phyloP scores from a whole-genome alignment of 305 asterid species.

The Stenogyne calaminthoides region DNA sequence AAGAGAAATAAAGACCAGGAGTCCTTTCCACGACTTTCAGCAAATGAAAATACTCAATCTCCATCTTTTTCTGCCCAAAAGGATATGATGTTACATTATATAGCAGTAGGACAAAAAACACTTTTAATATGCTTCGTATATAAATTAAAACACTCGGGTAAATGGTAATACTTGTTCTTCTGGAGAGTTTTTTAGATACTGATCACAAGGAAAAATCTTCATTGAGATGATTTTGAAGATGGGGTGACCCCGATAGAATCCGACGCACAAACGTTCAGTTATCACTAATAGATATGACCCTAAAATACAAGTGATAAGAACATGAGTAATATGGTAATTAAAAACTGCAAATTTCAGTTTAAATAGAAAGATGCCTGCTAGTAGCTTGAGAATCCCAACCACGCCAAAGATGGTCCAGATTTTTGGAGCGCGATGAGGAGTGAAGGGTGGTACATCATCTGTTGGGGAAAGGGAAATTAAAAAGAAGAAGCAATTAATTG shows the following conservation, averaged over 20 bases:
- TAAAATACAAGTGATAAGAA: constrained; percentile 32
- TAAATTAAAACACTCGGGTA: constrained; percentile 5
- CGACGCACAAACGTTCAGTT: constrained; percentile 77
- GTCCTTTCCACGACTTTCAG: constrained; percentile 71
- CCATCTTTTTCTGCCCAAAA: constrained; percentile 72
- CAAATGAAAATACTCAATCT: constrained; percentile 66
- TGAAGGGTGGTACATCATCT: constrained; percentile 69
- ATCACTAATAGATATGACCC: constrained; percentile 83
- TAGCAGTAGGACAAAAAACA: constrained; percentile 19
- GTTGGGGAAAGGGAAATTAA: not conserved
- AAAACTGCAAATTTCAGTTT: too few species aligned
- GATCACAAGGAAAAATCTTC: constrained; percentile 84
- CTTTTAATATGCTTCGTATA: constrained; percentile 16
- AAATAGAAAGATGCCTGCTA: constrained; percentile 54
- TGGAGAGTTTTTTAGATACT: constrained; percentile 67
- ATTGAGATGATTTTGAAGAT: constrained; percentile 73
- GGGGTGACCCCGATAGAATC: constrained; percentile 70
- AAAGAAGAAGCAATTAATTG: too few species aligned
- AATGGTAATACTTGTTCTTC: constrained; percentile 63
- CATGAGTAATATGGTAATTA: constrained; percentile 17
- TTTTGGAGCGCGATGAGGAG: constrained; percentile 62
- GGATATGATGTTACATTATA: constrained; percentile 26
- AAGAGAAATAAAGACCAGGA: constrained; percentile 84
- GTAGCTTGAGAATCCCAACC: constrained; percentile 76
- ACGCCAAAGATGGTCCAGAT: constrained; percentile 76